Evolutionary conservation across 2,329 filamentous ascomycete species (phyloP), one percentile per base, ranked within the genome.

Genomic region (Claviceps digitariae): DNA sequence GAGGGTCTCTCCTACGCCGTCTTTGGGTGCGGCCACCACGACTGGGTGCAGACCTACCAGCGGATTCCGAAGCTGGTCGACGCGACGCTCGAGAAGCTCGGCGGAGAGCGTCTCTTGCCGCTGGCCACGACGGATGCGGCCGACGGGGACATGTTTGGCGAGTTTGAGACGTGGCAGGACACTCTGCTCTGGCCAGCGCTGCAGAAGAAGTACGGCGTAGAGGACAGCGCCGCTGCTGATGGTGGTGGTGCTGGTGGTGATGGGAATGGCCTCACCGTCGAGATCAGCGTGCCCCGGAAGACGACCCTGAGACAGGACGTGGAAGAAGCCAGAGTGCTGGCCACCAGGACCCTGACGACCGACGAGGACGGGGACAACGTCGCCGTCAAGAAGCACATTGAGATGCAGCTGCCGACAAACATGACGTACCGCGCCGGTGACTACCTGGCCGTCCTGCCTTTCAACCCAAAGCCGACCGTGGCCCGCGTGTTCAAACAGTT

Each of bases 391-490:
- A 77, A 78, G 25, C 76, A 84, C 57, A 76, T 88, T 21, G 80
- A 81, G 57, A 79, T 90, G 36, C 77, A 80, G 55, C 73, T 91
- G 1, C 86, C 87, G 0, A 76, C 73, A 0, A 78, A 76, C 50
- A 74, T 81, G 72, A 75, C 74, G 0, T 91, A 90, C 67, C 75
- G 77, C 41, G 78, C 83, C 2, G 87, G 87, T 15, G 87, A 91
- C 62, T 91, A 93, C 63, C 75, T 91, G 0, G 83, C 84, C 0
- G 73, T 90, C 2, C 71, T 90, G 1, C 87, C 87, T 0, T 68
- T 87, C 31, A 91, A 91, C 63, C 80, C 81, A 1, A 73, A 74
- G 47, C 68, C 75, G 31, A 80, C 72, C 10, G 77, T 90, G 2
- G 73, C 75, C 4, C 75, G 84, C 9, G 84, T 79, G 0, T 79